Base-by-base conservation (phyloP, 2,329 filamentous ascomycete species). In the Endocalyx cinctus region DNA sequence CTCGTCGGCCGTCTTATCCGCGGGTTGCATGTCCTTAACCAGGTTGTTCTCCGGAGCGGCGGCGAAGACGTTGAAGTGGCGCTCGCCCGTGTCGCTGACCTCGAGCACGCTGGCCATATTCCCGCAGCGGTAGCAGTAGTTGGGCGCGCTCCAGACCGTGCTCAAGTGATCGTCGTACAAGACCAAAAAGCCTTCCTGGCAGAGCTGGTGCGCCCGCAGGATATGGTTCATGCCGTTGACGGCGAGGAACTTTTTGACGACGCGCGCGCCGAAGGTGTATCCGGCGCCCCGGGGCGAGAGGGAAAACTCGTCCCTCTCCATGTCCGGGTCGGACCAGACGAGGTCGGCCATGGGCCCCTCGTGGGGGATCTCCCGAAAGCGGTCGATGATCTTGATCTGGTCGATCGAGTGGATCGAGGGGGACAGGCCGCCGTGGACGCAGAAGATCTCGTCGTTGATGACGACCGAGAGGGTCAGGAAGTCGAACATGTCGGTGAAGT, bases 401-500 rank as follows among this genome's bases (percentile, higher is more conserved):
- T 98, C 92, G 57, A 98, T 96, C 27, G 87, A 94, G 64, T 98
- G 92, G 58, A 98, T 97, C 18, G 84, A 89, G 2, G 86, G 86
- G 1, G 84, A 89, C 14, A 92, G 74, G 15, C 86, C 82, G 58
- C 92, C 92, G 60, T 98, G 92, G 6, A 98, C 92, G 62, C 92
- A 98, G 62, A 98, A 98, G 47, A 98, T 98, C 61, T 97, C 87
- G 62, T 98, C 85, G 60, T 97, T 94, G 58, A 98, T 98, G 44
- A 98, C 90, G 41, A 97, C 94, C 51, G 87, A 94, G 37, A 98
- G 70, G 6, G 90, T 97, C 44, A 98, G 72, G 62, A 94, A 98
- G 66, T 98, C 92, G 64, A 98, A 98, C 89, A 98, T 97, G 66
- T 98, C 92, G 46, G 92, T 98, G 59, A 98, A 98, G 62, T 97